phyloP scores from a whole-genome alignment of 805 yeast species.

The Ogataea kodamae region DNA sequence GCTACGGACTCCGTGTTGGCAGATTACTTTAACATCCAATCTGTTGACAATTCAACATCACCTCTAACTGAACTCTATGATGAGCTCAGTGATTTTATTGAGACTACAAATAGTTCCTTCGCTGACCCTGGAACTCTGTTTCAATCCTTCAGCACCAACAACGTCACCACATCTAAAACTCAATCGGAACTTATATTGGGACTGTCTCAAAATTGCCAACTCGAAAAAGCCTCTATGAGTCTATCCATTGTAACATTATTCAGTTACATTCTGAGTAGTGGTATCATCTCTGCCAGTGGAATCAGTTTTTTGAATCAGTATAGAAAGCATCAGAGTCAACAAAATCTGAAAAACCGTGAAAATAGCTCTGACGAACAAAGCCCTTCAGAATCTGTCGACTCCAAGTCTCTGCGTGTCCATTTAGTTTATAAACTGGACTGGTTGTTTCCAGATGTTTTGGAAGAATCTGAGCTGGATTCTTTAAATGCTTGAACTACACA shows the following conservation, averaged over 20 bases:
- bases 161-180: slow-evolving; percentile 13
- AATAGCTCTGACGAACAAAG: not conserved
- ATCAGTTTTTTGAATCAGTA: slow-evolving; percentile 15
- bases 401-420: slow-evolving; percentile 5
- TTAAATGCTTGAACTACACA: not conserved
- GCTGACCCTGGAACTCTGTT: slow-evolving; percentile 3
- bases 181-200: slow-evolving; percentile 18
- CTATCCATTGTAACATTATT: slow-evolving; percentile 16
- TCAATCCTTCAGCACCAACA: slow-evolving; percentile 6
- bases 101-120: slow-evolving; percentile 2
- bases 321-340: slow-evolving; percentile 5
- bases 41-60: slow-evolving; percentile 13
- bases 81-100: slow-evolving; percentile 7
- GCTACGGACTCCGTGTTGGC: slow-evolving; percentile 9
- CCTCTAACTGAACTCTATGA: slow-evolving; percentile 3
- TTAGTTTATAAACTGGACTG: slow-evolving; percentile 18
- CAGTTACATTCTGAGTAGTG: slow-evolving; percentile 15
- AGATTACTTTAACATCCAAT: slow-evolving; percentile 20
- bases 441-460: slow-evolving; percentile 16
- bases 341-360: not conserved
- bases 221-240: slow-evolving; percentile 23
- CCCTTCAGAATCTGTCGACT: slow-evolving; percentile 2
- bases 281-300: slow-evolving; percentile 14
- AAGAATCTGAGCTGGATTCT: slow-evolving; percentile 3
- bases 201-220: slow-evolving; percentile 19